These are phyloP conservation scores for Gastrolobium villosum DNA, from an alignment of 306 rosid genomes.

Conservation along the genomic window DNA sequence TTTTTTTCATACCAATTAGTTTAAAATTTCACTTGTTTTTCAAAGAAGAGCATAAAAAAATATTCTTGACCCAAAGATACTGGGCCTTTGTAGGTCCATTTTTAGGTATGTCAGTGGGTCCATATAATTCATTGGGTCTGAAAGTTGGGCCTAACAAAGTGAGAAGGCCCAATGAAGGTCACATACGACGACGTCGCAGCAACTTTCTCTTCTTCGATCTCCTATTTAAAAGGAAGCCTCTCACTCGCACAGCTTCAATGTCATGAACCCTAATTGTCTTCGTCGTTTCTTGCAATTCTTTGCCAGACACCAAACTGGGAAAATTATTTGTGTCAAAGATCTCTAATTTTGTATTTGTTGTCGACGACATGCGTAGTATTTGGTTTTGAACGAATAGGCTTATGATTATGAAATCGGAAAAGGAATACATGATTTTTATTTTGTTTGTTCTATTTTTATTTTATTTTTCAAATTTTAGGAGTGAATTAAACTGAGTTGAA, in stretches of 20 bases:
- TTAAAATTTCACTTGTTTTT: not conserved
- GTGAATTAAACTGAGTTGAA: constrained; percentile 5
- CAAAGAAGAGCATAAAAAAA: not conserved
- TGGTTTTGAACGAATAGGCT: not conserved
- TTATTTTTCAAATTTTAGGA: not conserved
- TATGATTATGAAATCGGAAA: not conserved
- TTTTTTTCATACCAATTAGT: no score
- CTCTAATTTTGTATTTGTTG: not conserved
- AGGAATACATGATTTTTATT: not conserved
- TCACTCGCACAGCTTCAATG: not conserved
- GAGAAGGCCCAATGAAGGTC: not conserved
- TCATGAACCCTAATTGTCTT: constrained; percentile 27
- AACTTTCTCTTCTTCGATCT: not conserved
- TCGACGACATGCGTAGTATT: no score
- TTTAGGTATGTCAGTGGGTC: not conserved
- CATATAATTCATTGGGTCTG: no score
- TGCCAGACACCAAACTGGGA: not conserved
- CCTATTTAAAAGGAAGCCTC: not conserved
- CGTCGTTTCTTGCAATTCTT: not conserved
- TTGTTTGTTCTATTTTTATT: not conserved
- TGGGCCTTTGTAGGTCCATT: not conserved
- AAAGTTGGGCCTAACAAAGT: not conserved
- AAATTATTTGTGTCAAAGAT: not conserved
- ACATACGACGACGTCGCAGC: constrained; percentile 28
- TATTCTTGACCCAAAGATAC: not conserved